Conservation (phyloP, 129 eudicot species). For the Pseudognaphalium luteoalbum region DNA sequence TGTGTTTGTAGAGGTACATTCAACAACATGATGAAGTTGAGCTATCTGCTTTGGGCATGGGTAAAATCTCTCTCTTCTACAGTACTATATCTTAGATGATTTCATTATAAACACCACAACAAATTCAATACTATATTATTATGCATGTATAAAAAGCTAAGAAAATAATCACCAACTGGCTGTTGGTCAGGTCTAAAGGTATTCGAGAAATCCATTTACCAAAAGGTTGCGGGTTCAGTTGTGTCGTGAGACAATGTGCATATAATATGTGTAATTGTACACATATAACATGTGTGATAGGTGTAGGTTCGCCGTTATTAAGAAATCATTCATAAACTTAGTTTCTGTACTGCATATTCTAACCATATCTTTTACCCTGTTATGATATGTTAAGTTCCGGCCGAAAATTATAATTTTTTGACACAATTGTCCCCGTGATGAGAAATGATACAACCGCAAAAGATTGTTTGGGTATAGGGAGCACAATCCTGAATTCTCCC, state of each 20-base stretch:
- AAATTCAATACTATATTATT: too few relatives aligned
- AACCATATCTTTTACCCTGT: not conserved
- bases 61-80: slow-evolving; percentile 34
- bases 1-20: slow-evolving; percentile 65
- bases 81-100: not conserved
- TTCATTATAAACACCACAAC: not conserved
- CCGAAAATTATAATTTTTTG: not conserved
- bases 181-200: too few relatives aligned
- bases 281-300: too few relatives aligned
- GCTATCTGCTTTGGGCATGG: slow-evolving; percentile 97
- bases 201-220: too few relatives aligned
- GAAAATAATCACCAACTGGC: too few relatives aligned
- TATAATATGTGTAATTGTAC: too few relatives aligned
- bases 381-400: not conserved
- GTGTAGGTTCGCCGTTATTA: too few relatives aligned
- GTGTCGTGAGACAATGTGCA: too few relatives aligned
- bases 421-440: not conserved
- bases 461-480: not conserved
- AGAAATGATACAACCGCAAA: not conserved
- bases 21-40: slow-evolving; percentile 89
- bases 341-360: not conserved
- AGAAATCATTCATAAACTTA: not conserved
- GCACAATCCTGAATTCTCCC: too few relatives aligned
- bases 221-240: too few relatives aligned
- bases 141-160: too few relatives aligned